These are phyloP conservation scores for Nymphaea thermarum DNA, from an alignment of 164 flowering plant species.

Conservation along the genomic window DNA sequence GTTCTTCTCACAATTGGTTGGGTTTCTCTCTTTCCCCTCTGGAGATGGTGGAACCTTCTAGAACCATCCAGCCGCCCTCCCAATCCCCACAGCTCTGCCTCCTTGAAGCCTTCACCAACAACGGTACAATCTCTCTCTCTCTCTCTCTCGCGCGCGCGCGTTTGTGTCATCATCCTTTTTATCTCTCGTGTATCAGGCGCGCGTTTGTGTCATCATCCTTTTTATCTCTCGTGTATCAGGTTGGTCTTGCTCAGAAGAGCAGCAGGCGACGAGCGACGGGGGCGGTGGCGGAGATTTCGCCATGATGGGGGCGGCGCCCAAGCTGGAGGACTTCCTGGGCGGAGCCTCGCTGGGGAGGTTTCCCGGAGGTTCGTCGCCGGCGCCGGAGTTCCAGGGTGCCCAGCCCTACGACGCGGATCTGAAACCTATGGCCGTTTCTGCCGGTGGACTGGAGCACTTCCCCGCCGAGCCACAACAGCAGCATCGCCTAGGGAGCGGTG, in stretches of 20 bases:
- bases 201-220: not conserved
- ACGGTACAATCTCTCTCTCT: conserved; percentile 2
- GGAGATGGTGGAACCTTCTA: conserved; percentile 1
- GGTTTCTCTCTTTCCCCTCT: conserved; percentile 35
- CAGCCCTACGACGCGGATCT: conserved; percentile 39
- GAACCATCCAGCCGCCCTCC: conserved; percentile 7
- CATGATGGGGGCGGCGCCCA: conserved; percentile 26
- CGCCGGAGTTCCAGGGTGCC: not conserved
- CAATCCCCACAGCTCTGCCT: conserved; percentile 19
- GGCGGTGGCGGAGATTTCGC: conserved; percentile 18
- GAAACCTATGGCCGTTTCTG: conserved; percentile 26
- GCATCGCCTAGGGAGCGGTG: not conserved
- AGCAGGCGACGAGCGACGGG: conserved; percentile 9
- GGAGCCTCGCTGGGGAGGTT: conserved; percentile 13
- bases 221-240: not conserved
- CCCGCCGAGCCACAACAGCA: not conserved
- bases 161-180: not conserved
- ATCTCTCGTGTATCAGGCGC: not conserved
- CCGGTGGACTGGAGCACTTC: not conserved
- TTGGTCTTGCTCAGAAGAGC: conserved; percentile 1
- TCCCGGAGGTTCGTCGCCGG: conserved; percentile 7
- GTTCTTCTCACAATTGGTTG: conserved; percentile 31
- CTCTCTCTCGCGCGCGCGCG: not conserved
- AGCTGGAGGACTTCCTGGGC: conserved; percentile 70
- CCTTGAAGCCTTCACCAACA: conserved; percentile 26